Conservation (phyloP, 169 alveolate genomes). For the Cryptosporidium baileyi region DNA sequence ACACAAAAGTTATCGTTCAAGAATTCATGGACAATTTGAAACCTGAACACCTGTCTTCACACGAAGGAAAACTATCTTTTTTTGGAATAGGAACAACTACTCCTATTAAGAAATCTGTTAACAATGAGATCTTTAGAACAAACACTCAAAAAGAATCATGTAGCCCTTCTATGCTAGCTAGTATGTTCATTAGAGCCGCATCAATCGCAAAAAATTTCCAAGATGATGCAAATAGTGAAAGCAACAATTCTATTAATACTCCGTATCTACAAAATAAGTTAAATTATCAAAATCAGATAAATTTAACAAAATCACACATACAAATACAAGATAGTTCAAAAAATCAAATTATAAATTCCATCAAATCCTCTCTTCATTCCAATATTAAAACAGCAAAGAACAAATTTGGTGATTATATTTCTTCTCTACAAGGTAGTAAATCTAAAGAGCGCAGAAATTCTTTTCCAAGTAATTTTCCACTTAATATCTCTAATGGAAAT, state of each 20-base stretch:
- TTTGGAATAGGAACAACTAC: constrained; percentile 36
- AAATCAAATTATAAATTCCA: neutral
- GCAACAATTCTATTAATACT: neutral
- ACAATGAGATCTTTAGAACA: neutral
- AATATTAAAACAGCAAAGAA: constrained; percentile 17
- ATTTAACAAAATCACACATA: neutral
- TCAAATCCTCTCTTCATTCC: constrained; percentile 7
- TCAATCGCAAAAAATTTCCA: neutral
- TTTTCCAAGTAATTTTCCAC: neutral
- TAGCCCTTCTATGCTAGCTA: constrained; percentile 20
- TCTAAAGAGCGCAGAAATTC: constrained; percentile 2
- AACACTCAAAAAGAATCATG: neutral
- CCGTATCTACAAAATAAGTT: neutral
- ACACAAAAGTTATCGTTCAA: neutral
- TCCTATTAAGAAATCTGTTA: neutral
- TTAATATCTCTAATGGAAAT: neutral
- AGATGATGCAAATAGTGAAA: neutral
- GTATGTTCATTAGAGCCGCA: constrained; percentile 53
- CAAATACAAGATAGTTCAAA: neutral
- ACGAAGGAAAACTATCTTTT: constrained; percentile 6
- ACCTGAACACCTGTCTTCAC: neutral
- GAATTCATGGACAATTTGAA: neutral
- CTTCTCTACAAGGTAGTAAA: constrained; percentile 13
- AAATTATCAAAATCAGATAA: neutral
- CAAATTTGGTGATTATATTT: constrained; percentile 16